Evolutionary conservation across 2,329 filamentous ascomycete species (phyloP), one percentile per base, ranked within the genome.

Genomic region (Zasmidium cellare): DNA sequence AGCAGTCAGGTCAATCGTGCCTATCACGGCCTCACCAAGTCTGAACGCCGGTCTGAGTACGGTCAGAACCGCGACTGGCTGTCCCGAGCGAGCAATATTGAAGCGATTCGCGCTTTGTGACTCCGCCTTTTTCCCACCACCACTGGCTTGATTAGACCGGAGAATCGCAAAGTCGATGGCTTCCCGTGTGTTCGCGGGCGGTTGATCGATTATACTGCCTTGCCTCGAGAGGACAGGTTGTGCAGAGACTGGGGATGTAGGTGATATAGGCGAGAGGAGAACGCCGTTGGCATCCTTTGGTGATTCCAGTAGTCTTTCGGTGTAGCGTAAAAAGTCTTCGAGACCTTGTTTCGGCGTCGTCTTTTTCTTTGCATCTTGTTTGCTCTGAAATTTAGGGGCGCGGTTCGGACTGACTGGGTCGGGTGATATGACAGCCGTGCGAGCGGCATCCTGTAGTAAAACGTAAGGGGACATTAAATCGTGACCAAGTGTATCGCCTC

Each of bases 391-490:
- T 14, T 50, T 54, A 31, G 64, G 62, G 16, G 62, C 55, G 2
- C 22, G 35, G 20, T 53, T 53, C 1, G 60, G 46, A 7, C 62
- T 57, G 18, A 53, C 41, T 11, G 55, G 44, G 18, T 61, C 60
- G 9, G 64, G 52, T n/a, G 58, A 59, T 68, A 85, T 55, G 59
- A 64, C 72, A 45, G 71, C 63, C 56, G 78, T 74, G 57, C 83
- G 82, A 2, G 94, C 93, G 72, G 90, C 85, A 68, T 97, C 93
- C 56, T 87, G 87, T 46, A 97, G 81, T 53, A 97, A 81, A 25
- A 97, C 90, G 70, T 97, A 96, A 0, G 94, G 94, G 41, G 87
- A 89, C 88, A 97, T 96, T 14, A 99, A 80, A 73, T 99, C 93
- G 73, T 99, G 93, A 1, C 92, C 91, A 14, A 97, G 82, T 31